Conservation (phyloP, 192 early-diverging fungal genomes). For the Backusella morwellensis region DNA sequence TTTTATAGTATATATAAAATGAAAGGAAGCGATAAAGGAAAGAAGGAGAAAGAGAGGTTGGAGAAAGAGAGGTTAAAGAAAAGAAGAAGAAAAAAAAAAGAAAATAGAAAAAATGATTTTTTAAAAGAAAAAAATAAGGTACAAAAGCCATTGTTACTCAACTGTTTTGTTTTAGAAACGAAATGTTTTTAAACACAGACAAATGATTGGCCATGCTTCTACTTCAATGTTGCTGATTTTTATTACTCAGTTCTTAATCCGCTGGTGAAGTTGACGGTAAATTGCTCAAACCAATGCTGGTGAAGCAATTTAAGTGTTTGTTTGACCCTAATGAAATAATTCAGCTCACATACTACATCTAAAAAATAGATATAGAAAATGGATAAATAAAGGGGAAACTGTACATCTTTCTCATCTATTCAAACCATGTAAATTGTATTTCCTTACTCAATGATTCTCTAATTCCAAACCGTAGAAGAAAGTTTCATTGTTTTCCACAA, state of each 20-base stretch:
- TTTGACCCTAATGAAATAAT: too few species aligned
- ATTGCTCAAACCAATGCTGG: neutral
- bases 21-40: neutral
- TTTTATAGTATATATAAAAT: neutral
- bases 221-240: neutral
- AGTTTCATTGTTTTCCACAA: too few species aligned
- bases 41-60: neutral
- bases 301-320: neutral
- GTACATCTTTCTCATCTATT: too few species aligned
- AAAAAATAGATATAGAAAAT: too few species aligned
- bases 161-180: neutral
- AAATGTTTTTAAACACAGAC: neutral
- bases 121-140: conserved; percentile 2
- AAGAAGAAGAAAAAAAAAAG: neutral
- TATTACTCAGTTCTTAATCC: neutral
- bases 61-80: neutral
- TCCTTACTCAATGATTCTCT: too few species aligned
- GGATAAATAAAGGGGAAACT: too few species aligned
- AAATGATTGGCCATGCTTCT: neutral
- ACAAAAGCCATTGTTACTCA: neutral
- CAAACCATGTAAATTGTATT: too few species aligned
- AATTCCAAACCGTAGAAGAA: too few species aligned
- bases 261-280: neutral
- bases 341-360: too few species aligned
- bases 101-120: neutral